Evolutionary conservation across 306 rosid genomes (phyloP).

Genomic region (Vicia faba): DNA sequence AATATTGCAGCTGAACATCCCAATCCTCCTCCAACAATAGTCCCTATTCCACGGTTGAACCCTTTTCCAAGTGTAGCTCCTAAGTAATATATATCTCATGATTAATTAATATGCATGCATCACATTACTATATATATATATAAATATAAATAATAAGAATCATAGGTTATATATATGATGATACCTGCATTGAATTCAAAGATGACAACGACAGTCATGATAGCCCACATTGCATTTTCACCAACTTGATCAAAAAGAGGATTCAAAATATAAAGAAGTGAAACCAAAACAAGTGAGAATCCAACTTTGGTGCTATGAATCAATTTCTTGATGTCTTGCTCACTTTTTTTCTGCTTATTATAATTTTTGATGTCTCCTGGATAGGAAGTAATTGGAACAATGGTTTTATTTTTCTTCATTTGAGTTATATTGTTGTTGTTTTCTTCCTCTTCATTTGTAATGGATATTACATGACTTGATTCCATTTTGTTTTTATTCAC

Average conservation of each 20-base stretch:
- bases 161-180: no score
- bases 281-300: conserved; percentile 69
- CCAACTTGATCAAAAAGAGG: conserved; percentile 76
- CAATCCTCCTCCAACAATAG: conserved; percentile 72
- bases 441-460: conserved; percentile 39
- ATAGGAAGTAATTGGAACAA: conserved; percentile 32
- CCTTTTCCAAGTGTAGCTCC: conserved; percentile 96
- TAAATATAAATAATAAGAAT: no score
- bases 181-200: conserved; percentile 88
- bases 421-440: conserved; percentile 5
- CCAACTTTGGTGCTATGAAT: conserved; percentile 82
- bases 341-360: conserved; percentile 36
- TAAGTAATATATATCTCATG: conserved; percentile 17
- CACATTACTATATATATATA: background rate
- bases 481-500: conserved; percentile 47
- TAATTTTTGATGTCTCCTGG: conserved; percentile 7
- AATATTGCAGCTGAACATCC: conserved; percentile 69
- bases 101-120: background rate
- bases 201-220: conserved; percentile 86
- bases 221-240: conserved; percentile 96
- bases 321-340: conserved; percentile 46
- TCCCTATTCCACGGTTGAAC: conserved; percentile 79
- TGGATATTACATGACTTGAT: conserved; percentile 50
- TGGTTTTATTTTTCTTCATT: conserved; percentile 34
- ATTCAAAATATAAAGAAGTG: conserved; percentile 70